These are phyloP conservation scores for Hericium rajendrae DNA, from an alignment of 768 basidiomycete species.

Conservation along the genomic window DNA sequence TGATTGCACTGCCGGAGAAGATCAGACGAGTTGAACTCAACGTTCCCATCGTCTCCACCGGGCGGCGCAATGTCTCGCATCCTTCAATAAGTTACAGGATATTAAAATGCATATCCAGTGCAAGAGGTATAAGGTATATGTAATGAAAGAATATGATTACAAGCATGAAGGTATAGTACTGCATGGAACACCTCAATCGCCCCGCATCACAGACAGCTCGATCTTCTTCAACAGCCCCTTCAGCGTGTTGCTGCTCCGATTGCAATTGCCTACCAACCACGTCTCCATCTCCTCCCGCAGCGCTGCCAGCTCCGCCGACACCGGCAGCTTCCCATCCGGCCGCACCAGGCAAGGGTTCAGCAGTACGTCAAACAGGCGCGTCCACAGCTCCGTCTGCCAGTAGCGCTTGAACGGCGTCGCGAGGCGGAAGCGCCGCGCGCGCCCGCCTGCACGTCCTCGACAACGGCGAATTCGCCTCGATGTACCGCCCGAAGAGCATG, in stretches of 20 bases:
- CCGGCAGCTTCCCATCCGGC: conserved; percentile 53
- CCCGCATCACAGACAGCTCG: conserved; percentile 40
- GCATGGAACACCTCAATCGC: conserved; percentile 12
- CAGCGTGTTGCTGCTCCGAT: conserved; percentile 70
- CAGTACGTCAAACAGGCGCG: conserved; percentile 68
- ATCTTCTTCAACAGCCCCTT: conserved; percentile 81
- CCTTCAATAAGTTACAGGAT: neutral
- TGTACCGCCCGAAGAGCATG: conserved; percentile 95
- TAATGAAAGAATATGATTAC: neutral
- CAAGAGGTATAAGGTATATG: neutral
- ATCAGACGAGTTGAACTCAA: too few species aligned
- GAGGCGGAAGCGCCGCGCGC: conserved; percentile 43
- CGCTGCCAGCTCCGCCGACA: conserved; percentile 54
- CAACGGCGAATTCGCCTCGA: conserved; percentile 62
- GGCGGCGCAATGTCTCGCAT: too few species aligned
- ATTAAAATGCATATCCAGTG: neutral
- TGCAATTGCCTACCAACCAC: conserved; percentile 83
- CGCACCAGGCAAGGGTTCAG: conserved; percentile 70
- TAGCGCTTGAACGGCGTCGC: conserved; percentile 82
- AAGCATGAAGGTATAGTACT: neutral
- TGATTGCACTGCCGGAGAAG: too few species aligned
- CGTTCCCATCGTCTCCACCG: too few species aligned
- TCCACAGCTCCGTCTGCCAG: conserved; percentile 91
- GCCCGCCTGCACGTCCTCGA: conserved; percentile 16
- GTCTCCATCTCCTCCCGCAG: conserved; percentile 76